Evolutionary conservation across 371 early-diverging fungal genomes (phyloP).

Genomic region (Zopfochytrium polystomum): DNA sequence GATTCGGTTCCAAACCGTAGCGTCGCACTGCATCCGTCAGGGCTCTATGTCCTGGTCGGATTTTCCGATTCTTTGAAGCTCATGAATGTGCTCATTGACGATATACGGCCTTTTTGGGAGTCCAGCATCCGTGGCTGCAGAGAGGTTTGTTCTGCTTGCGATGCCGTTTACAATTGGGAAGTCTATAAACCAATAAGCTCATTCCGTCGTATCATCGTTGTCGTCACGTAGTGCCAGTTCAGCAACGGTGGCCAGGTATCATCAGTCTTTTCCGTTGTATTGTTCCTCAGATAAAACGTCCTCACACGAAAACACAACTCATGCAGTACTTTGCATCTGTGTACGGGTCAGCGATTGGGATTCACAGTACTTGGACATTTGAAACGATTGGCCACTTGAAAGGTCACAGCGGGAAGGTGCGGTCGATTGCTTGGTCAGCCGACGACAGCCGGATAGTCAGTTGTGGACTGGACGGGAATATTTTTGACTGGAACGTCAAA

Average conservation of each 20-base stretch:
- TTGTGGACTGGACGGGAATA: conserved; percentile 46
- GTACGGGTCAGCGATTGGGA: conserved; percentile 40
- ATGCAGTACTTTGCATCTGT: conserved; percentile 50
- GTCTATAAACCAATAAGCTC: neutral
- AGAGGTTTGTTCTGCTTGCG: conserved; percentile 40
- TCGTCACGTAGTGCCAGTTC: conserved; percentile 42
- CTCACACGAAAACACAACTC: neutral
- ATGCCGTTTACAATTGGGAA: neutral
- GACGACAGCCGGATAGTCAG: conserved; percentile 49
- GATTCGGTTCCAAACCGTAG: conserved; percentile 16
- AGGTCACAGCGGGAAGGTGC: conserved; percentile 46
- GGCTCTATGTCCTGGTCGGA: conserved; percentile 55
- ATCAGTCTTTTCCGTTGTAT: neutral
- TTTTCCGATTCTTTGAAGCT: conserved; percentile 51
- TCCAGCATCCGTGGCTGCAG: conserved; percentile 47
- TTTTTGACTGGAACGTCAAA: conserved; percentile 43
- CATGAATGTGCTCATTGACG: conserved; percentile 56
- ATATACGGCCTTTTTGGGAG: conserved; percentile 53
- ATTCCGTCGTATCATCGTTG: neutral
- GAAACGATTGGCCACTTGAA: conserved; percentile 45
- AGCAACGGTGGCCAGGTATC: conserved; percentile 50
- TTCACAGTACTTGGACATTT: conserved; percentile 53
- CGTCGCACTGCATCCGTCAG: conserved; percentile 54
- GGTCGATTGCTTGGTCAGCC: conserved; percentile 45
- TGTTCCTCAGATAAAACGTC: neutral